A percentile compares a stretch with the other conserved stretches of the same genome.
Evolutionary conservation across 2,329 filamentous ascomycete species (phyloP).

Genomic region (Clonostachys rosea): DNA sequence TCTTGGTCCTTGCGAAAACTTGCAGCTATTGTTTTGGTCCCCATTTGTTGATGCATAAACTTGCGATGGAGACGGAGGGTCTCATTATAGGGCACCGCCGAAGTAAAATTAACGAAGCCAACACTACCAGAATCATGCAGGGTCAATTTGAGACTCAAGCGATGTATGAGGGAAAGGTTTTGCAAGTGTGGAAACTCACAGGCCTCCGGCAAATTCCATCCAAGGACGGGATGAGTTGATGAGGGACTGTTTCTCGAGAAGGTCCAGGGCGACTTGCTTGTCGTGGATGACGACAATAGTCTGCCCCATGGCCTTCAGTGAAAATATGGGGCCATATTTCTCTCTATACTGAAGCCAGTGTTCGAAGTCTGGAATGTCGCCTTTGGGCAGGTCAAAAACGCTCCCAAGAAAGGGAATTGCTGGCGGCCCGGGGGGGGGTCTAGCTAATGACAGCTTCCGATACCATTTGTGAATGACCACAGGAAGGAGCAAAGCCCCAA

Average conservation of each 20-base stretch:
- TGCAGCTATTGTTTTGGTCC: slow-evolving; percentile 13
- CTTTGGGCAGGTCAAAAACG: slow-evolving; percentile 33
- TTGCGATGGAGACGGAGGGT: slow-evolving; percentile 15
- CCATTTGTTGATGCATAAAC: slow-evolving; percentile 16
- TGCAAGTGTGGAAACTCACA: too few relatives aligned
- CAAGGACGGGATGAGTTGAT: slow-evolving; percentile 10
- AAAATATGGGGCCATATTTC: slow-evolving; percentile 17
- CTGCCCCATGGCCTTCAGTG: slow-evolving; percentile 14
- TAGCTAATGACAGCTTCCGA: background rate
- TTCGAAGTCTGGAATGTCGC: slow-evolving; percentile 17
- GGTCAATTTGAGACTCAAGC: too few relatives aligned
- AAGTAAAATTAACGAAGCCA: slow-evolving; percentile 13
- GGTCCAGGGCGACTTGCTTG: slow-evolving; percentile 20
- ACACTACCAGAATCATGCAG: background rate
- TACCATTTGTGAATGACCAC: too few relatives aligned
- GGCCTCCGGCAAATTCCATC: too few relatives aligned
- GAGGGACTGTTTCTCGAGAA: slow-evolving; percentile 19
- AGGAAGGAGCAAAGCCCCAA: too few relatives aligned
- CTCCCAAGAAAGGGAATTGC: slow-evolving; percentile 38
- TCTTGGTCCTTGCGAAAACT: slow-evolving; percentile 7
- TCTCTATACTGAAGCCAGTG: slow-evolving; percentile 29
- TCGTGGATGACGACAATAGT: slow-evolving; percentile 34
- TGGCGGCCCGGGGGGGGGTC: slow-evolving; percentile 16
- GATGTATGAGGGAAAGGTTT: too few relatives aligned
- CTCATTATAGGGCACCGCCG: slow-evolving; percentile 12